Evolutionary conservation across 257 asterid genomes (phyloP).

Genomic region (Fraxinus excelsior): DNA sequence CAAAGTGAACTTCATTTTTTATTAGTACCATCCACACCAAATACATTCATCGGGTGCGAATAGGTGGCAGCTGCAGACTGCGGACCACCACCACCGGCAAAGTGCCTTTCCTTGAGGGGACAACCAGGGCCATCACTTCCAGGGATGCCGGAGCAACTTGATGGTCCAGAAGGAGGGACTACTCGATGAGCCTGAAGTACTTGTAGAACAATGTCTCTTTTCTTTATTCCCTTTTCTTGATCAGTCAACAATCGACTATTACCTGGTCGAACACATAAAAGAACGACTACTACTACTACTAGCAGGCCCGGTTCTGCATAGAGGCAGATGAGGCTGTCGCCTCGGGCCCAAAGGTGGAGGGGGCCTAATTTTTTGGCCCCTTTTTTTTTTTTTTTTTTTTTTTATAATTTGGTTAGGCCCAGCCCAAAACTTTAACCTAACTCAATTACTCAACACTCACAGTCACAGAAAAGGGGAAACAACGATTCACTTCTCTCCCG

Average conservation of each 20-base stretch:
- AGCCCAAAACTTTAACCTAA: too few relatives aligned
- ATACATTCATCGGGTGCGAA: constrained; percentile 10
- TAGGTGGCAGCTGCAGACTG: neutral
- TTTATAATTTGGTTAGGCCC: too few relatives aligned
- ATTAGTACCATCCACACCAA: constrained; percentile 16
- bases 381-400: too few relatives aligned
- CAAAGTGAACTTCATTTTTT: constrained; percentile 13
- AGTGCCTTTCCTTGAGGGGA: constrained; percentile 28
- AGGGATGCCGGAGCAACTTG: constrained; percentile 72
- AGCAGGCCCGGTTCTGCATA: too few relatives aligned
- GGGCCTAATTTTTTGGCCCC: too few relatives aligned
- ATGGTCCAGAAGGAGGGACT: constrained; percentile 65
- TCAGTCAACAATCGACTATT: constrained; percentile 30
- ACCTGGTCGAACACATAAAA: constrained; percentile 21
- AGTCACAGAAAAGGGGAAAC: too few relatives aligned
- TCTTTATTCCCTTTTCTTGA: constrained; percentile 13
- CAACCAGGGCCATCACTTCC: constrained; percentile 44
- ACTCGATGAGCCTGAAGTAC: constrained; percentile 43
- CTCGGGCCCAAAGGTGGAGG: too few relatives aligned
- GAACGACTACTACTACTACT: neutral
- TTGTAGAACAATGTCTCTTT: constrained; percentile 8
- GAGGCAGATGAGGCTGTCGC: too few relatives aligned
- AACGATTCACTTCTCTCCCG: too few relatives aligned
- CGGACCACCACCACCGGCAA: constrained; percentile 20
- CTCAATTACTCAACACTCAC: too few relatives aligned